phyloP scores from a whole-genome alignment of 371 early-diverging fungal species.

The Blakeslea trispora region DNA sequence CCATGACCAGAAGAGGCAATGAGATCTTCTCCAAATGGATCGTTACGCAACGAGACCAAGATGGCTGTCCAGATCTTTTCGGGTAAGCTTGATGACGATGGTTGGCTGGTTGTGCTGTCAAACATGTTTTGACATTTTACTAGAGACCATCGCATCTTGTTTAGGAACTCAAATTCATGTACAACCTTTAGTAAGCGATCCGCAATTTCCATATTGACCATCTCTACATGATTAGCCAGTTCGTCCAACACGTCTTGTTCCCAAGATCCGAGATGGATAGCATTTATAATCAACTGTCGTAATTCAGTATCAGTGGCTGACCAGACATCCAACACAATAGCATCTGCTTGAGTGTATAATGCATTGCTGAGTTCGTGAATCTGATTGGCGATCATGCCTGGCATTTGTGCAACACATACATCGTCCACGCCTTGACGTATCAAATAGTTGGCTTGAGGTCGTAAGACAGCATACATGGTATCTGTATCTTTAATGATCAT shows the following conservation, averaged over 20 bases:
- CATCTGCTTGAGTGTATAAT: constrained; percentile 12
- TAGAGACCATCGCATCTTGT: constrained; percentile 5
- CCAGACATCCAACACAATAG: constrained; percentile 12
- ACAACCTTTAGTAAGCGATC: constrained; percentile 12
- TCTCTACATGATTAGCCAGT: constrained; percentile 8
- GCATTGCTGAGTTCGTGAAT: constrained; percentile 25
- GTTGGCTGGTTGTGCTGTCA: not conserved
- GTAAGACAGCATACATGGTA: constrained; percentile 5
- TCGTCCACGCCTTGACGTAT: constrained; percentile 6
- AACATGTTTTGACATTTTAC: constrained; percentile 17
- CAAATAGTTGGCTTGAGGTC: constrained; percentile 18
- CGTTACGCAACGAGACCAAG: constrained; percentile 4
- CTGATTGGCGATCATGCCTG: constrained; percentile 30
- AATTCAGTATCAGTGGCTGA: constrained; percentile 8
- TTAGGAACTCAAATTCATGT: constrained; percentile 11
- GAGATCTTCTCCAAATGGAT: not conserved
- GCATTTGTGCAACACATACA: constrained; percentile 31
- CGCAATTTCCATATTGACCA: constrained; percentile 22
- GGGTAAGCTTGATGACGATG: no score
- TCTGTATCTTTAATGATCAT: constrained; percentile 17
- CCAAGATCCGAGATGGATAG: constrained; percentile 10
- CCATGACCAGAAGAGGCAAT: constrained; percentile 1
- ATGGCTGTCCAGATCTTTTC: constrained; percentile 16
- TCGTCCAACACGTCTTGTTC: constrained; percentile 17
- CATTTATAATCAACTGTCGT: constrained; percentile 9